Conservation (phyloP, 2,329 filamentous ascomycete species). For the Neopestalotiopsis clavispora region DNA sequence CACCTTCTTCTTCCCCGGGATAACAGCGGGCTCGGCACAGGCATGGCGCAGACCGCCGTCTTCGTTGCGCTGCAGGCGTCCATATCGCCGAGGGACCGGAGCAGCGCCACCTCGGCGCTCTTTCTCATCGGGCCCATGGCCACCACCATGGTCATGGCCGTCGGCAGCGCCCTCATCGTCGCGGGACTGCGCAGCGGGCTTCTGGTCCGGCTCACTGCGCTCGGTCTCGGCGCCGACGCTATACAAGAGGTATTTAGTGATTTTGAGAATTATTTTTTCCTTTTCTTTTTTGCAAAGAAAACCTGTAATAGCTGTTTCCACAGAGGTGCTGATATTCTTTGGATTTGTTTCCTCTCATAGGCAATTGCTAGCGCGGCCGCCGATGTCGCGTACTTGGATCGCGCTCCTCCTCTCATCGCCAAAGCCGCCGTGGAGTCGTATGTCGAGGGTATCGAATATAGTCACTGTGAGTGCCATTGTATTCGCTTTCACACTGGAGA, state of each 20-base stretch:
- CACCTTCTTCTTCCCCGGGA: conserved; percentile 11
- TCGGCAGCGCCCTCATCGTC: conserved; percentile 31
- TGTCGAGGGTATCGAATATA: conserved; percentile 27
- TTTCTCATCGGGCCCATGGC: conserved; percentile 51
- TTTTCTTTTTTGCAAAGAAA: no score
- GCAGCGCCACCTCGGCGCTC: conserved; percentile 53
- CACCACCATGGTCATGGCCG: conserved; percentile 31
- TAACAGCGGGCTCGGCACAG: conserved; percentile 54
- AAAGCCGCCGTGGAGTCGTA: conserved; percentile 25
- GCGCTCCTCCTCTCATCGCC: conserved; percentile 22
- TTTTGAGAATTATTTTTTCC: no score
- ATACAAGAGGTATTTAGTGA: conserved; percentile 27
- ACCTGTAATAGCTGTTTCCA: no score
- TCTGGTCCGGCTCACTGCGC: conserved; percentile 28
- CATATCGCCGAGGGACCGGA: conserved; percentile 49
- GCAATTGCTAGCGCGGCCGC: conserved; percentile 45
- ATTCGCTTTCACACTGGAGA: not conserved
- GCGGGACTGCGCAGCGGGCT: conserved; percentile 32
- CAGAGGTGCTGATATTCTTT: no score
- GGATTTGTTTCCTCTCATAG: conserved; percentile 24
- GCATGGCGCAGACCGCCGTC: conserved; percentile 47
- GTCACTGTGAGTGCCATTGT: conserved; percentile 24
- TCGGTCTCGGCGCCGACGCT: conserved; percentile 29
- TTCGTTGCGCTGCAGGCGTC: conserved; percentile 56
- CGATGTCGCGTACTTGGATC: conserved; percentile 44